Conservation (phyloP, 2,329 filamentous ascomycete genomes). For the Cadophora sp. region DNA sequence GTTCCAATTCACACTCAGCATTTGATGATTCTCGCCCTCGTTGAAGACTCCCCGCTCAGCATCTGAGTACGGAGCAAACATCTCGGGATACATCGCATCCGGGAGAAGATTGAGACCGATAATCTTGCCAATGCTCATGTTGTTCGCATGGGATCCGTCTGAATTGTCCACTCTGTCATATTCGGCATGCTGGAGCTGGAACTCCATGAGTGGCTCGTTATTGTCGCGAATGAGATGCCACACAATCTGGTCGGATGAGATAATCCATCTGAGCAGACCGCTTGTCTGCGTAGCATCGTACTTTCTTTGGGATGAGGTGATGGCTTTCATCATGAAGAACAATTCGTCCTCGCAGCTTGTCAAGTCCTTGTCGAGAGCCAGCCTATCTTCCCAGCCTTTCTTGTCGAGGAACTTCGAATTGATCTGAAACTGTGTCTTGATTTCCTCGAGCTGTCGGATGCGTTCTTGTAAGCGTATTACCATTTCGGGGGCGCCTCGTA, state of each 20-base stretch:
- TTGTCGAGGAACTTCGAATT: conserved; percentile 87
- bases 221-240: conserved; percentile 94
- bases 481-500: conserved; percentile 92
- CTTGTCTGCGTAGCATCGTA: conserved; percentile 77
- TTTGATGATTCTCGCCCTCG: conserved; percentile 72
- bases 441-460: conserved; percentile 92
- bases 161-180: conserved; percentile 97
- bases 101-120: conserved; percentile 88
- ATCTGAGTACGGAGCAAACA: conserved; percentile 89
- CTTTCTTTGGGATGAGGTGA: conserved; percentile 93
- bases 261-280: conserved; percentile 87
- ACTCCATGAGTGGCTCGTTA: conserved; percentile 86
- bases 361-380: conserved; percentile 88
- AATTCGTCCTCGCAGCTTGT: conserved; percentile 92
- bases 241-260: conserved; percentile 93
- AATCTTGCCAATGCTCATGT: conserved; percentile 86
- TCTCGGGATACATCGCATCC: conserved; percentile 92
- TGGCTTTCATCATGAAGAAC: conserved; percentile 99
- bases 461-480: conserved; percentile 90
- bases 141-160: conserved; percentile 94
- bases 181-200: conserved; percentile 88
- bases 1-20: conserved; percentile 95
- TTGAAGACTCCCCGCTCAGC: conserved; percentile 60
- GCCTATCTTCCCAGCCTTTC: conserved; percentile 88
- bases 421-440: conserved; percentile 95